Percentiles rank a stretch among this genome's conserved stretches.
Conservation (phyloP, 1,284 basidiomycete genomes). For the Phlebopus sp. region DNA sequence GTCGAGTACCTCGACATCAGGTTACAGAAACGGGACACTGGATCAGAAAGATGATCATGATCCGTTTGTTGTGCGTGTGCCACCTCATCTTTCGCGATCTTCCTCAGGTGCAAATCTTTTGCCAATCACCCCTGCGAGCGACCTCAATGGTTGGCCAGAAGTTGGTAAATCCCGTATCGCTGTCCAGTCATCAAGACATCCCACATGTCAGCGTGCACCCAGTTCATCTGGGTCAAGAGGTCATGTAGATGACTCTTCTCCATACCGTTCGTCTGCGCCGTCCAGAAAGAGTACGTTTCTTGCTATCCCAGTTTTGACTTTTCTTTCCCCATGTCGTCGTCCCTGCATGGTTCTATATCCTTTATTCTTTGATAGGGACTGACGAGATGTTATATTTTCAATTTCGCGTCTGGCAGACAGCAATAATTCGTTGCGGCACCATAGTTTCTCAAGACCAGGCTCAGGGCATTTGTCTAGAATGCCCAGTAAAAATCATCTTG, state of each 20-base stretch:
- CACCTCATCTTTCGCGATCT: conserved; percentile 28
- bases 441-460: conserved; percentile 22
- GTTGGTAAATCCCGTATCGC: conserved; percentile 35
- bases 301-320: conserved; percentile 10
- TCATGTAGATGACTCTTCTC: conserved; percentile 9
- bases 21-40: conserved; percentile 20
- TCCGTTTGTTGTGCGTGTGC: conserved; percentile 44
- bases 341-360: neutral
- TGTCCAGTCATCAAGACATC: conserved; percentile 17
- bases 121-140: conserved; percentile 27
- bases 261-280: conserved; percentile 18
- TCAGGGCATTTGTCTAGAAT: conserved; percentile 33
- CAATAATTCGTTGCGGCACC: conserved; percentile 23
- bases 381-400: conserved; percentile 39
- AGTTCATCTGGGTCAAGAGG: conserved; percentile 6
- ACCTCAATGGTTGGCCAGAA: conserved; percentile 48
- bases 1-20: conserved; percentile 1
- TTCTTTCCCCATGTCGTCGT: conserved; percentile 7
- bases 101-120: conserved; percentile 26
- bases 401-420: conserved; percentile 22
- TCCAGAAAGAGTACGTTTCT: conserved; percentile 50
- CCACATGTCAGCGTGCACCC: conserved; percentile 16
- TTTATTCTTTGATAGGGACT: conserved; percentile 32
- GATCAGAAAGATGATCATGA: conserved; percentile 36
- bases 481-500: conserved; percentile 35